Percentiles rank a stretch among this genome's conserved stretches.
Conservation (phyloP, 129 eudicot genomes). For the Lactuca sativa region DNA sequence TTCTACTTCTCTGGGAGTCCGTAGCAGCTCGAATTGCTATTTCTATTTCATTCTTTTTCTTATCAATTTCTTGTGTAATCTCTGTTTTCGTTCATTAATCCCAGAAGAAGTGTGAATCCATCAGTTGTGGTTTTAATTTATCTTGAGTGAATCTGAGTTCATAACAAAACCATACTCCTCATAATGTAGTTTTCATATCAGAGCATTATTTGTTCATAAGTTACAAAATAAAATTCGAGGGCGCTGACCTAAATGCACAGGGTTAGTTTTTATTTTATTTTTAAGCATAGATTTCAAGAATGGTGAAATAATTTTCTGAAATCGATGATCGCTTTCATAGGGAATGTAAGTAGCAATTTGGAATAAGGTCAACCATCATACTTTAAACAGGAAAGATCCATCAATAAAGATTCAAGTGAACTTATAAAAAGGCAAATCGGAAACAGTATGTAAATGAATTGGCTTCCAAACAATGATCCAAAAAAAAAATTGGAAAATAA, state of each 20-base stretch:
- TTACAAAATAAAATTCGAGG: background rate
- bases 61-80: too few relatives aligned
- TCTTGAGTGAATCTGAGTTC: too few relatives aligned
- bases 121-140: too few relatives aligned
- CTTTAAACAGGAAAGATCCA: background rate
- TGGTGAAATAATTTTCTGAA: constrained; percentile 5
- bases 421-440: background rate
- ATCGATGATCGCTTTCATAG: background rate
- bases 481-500: background rate
- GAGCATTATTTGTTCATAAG: background rate
- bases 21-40: too few relatives aligned
- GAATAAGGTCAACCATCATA: constrained; percentile 5
- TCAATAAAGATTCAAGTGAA: background rate
- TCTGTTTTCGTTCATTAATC: too few relatives aligned
- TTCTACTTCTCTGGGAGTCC: too few relatives aligned
- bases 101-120: too few relatives aligned
- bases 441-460: constrained; percentile 1
- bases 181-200: background rate
- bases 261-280: background rate
- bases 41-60: too few relatives aligned
- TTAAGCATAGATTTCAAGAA: background rate
- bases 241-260: constrained; percentile 12
- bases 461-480: constrained; percentile 5
- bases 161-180: background rate
- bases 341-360: background rate